Conservation (phyloP, 805 yeast species). For the Starmerella geochares region DNA sequence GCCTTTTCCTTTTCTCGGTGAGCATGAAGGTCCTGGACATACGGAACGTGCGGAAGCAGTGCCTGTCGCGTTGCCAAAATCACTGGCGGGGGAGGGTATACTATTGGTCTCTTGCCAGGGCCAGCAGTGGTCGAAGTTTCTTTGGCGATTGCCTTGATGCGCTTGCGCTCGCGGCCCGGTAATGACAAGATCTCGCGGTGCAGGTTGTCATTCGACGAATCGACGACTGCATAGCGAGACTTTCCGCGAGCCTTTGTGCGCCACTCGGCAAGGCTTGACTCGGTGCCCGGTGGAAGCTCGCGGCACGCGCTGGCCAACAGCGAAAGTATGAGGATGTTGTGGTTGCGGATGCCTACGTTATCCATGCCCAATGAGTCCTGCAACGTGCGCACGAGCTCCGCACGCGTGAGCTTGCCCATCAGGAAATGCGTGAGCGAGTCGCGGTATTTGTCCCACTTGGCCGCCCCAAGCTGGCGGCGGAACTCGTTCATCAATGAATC, state of each 20-base stretch:
- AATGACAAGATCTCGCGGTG: slow-evolving; percentile 79
- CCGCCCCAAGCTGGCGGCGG: slow-evolving; percentile 56
- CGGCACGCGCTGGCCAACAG: slow-evolving; percentile 75
- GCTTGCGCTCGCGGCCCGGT: slow-evolving; percentile 71
- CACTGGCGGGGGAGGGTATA: slow-evolving; percentile 30
- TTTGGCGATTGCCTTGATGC: slow-evolving; percentile 72
- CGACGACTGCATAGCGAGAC: slow-evolving; percentile 38
- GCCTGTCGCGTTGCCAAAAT: slow-evolving; percentile 38
- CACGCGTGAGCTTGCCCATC: slow-evolving; percentile 51
- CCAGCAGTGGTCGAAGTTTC: slow-evolving; percentile 41
- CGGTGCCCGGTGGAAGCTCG: slow-evolving; percentile 55
- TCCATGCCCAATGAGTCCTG: slow-evolving; percentile 44
- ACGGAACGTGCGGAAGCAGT: slow-evolving; percentile 75
- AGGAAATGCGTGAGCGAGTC: slow-evolving; percentile 65
- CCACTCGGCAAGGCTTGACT: slow-evolving; percentile 35
- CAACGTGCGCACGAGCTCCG: slow-evolving; percentile 55
- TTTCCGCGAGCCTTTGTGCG: slow-evolving; percentile 28
- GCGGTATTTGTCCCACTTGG: slow-evolving; percentile 77
- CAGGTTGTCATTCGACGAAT: slow-evolving; percentile 58
- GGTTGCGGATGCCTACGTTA: slow-evolving; percentile 42
- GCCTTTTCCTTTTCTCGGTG: background rate
- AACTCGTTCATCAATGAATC: slow-evolving; percentile 60
- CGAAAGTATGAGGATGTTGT: slow-evolving; percentile 71
- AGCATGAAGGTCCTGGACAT: slow-evolving; percentile 33
- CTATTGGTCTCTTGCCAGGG: slow-evolving; percentile 42